phyloP scores from a whole-genome alignment of 495 filamentous ascomycete genomes.

The Immersiella caudata region DNA sequence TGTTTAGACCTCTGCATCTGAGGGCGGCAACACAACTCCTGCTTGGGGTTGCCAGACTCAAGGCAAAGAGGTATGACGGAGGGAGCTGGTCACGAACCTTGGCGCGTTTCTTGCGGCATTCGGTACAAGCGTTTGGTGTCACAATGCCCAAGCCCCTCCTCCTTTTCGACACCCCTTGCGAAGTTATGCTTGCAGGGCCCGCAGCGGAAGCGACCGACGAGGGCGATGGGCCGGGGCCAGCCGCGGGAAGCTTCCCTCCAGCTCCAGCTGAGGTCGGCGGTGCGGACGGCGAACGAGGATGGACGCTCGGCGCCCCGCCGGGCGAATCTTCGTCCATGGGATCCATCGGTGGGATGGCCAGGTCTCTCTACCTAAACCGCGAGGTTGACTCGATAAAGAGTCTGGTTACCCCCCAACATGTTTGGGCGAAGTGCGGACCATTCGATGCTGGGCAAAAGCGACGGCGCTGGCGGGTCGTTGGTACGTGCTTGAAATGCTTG shows the following conservation, averaged over 20 bases:
- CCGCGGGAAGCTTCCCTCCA: conserved; percentile 10
- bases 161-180: conserved; percentile 42
- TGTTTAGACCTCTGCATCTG: background rate
- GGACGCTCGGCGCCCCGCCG: conserved; percentile 10
- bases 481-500: background rate
- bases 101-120: conserved; percentile 60
- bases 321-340: conserved; percentile 35
- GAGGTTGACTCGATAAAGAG: conserved; percentile 6
- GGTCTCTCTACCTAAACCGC: background rate
- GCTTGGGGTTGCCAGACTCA: background rate
- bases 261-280: background rate
- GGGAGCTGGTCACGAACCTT: conserved; percentile 47
- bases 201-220: conserved; percentile 15
- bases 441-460: background rate
- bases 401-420: conserved; percentile 21
- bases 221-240: conserved; percentile 1
- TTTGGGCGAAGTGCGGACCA: background rate
- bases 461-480: background rate
- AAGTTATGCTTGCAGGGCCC: background rate
- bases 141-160: conserved; percentile 56
- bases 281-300: conserved; percentile 16
- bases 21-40: background rate
- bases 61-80: background rate
- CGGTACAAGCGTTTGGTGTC: conserved; percentile 59
- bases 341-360: conserved; percentile 23